These are phyloP conservation scores for Podaxis mareebaensis DNA, from an alignment of 768 basidiomycete species.

Conservation along the genomic window DNA sequence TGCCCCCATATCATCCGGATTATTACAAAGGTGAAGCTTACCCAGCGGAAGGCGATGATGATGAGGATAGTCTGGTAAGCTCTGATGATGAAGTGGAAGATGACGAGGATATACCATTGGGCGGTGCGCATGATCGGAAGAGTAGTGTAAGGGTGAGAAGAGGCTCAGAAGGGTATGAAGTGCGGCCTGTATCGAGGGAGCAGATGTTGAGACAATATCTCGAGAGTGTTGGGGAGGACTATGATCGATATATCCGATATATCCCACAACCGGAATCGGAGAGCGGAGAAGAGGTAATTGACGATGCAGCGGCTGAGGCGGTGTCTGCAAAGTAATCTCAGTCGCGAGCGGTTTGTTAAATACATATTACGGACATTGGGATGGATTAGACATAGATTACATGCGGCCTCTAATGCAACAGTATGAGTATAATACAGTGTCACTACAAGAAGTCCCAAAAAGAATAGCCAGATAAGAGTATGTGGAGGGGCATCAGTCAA, in stretches of 20 bases:
- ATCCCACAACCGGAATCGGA: slow-evolving; percentile 55
- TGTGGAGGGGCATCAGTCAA: neutral
- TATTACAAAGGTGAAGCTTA: slow-evolving; percentile 44
- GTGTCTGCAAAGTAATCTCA: neutral
- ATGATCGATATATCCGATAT: slow-evolving; percentile 68
- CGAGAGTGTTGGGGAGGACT: slow-evolving; percentile 49
- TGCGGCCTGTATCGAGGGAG: slow-evolving; percentile 60
- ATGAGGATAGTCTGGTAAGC: slow-evolving; percentile 28
- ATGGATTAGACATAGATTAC: slow-evolving; percentile 6
- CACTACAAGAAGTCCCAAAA: neutral
- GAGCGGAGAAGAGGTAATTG: slow-evolving; percentile 42
- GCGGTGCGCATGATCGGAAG: neutral
- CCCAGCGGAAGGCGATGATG: slow-evolving; percentile 26
- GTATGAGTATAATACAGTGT: slow-evolving; percentile 1
- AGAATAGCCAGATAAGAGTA: no score
- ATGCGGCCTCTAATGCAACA: slow-evolving; percentile 1
- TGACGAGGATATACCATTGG: slow-evolving; percentile 16
- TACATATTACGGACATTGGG: neutral
- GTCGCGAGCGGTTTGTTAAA: neutral
- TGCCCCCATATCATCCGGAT: slow-evolving; percentile 81
- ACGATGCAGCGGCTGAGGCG: slow-evolving; percentile 25
- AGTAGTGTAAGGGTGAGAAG: slow-evolving; percentile 45
- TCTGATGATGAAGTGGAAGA: slow-evolving; percentile 29
- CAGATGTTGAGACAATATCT: slow-evolving; percentile 63
- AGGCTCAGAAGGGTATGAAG: slow-evolving; percentile 86